Evolutionary conservation across 768 basidiomycete species (phyloP), one percentile per base, ranked within the genome.

Genomic region (Xerocomellus intermedius): DNA sequence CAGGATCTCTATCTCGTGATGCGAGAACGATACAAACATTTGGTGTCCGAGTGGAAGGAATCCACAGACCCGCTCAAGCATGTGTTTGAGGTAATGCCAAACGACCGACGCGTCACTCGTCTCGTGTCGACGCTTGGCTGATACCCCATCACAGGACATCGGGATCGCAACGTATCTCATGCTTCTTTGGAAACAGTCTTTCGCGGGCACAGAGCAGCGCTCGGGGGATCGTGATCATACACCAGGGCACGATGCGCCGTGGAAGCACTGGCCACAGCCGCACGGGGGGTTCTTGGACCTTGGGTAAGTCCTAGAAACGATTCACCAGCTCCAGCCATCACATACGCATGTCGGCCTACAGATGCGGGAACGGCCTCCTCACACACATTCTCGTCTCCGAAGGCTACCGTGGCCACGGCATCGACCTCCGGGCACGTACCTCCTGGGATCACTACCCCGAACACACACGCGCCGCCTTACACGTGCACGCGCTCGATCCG

Each of bases 131-230:
- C 14, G 36, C 9, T 24, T 36, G 21, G 36, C 43, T 61, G 35
- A 56, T 26, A 12, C 33, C 8, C 33, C 38, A 16, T 36, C 43
- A 32, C 62, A 96, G 89, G 96, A 98, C 67, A 92, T 98, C 35
- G 92, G 92, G 16, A 95, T 98, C 41, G 94, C 94, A 3, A 92
- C 93, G 2, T 98, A 90, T 69, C 77, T 98, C 26, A 92, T 98
- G 73, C 79, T 96, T 1, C 74, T 98, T 4, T 98, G 96, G 96
- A 91, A 88, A 63, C 77, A 82, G 35, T 85, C 84, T 14, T 96
- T 83, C 64, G 64, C 37, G 3, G 13, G 16, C 21, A 28, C 28
- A 4, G 45, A 37, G 17, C 33, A 38, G 10, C 42, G 7, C 36
- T 30, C 48, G 17, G 16, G 0, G 12, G 37, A 35, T 28, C 43